Conservation (phyloP, 495 filamentous ascomycete genomes). For the Penicillium simplicissimum region DNA sequence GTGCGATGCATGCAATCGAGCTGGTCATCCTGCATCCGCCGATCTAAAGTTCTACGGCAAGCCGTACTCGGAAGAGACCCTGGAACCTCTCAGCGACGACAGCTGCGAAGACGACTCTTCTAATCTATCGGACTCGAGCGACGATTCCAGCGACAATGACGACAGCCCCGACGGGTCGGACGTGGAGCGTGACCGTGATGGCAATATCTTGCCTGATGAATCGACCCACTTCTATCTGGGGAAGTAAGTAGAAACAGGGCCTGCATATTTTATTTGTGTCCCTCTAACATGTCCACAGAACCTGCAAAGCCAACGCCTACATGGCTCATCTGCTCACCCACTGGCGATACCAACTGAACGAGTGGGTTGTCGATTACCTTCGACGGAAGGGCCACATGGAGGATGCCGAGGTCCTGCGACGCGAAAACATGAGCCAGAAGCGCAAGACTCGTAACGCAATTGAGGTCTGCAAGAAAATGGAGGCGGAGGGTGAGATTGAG, state of each 20-base stretch:
- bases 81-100: conserved; percentile 63
- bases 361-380: conserved; percentile 66
- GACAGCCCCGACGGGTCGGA: conserved; percentile 17
- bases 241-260: conserved; percentile 31
- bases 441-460: conserved; percentile 56
- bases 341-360: conserved; percentile 73
- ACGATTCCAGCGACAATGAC: conserved; percentile 38
- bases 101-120: conserved; percentile 3
- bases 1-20: conserved; percentile 79
- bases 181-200: conserved; percentile 34
- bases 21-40: conserved; percentile 63
- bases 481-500: conserved; percentile 53
- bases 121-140: conserved; percentile 22
- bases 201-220: conserved; percentile 35
- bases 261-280: not conserved
- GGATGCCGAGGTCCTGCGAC: conserved; percentile 53
- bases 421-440: conserved; percentile 54
- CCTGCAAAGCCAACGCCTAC: conserved; percentile 67
- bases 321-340: conserved; percentile 71
- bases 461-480: conserved; percentile 58
- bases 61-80: conserved; percentile 66
- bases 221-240: conserved; percentile 45
- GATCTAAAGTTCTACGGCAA: conserved; percentile 64
- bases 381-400: conserved; percentile 52
- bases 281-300: conserved; percentile 28